Evolutionary conservation across 2,329 filamentous ascomycete genomes (phyloP).

Genomic region (Pseudocercospora macadamiae): DNA sequence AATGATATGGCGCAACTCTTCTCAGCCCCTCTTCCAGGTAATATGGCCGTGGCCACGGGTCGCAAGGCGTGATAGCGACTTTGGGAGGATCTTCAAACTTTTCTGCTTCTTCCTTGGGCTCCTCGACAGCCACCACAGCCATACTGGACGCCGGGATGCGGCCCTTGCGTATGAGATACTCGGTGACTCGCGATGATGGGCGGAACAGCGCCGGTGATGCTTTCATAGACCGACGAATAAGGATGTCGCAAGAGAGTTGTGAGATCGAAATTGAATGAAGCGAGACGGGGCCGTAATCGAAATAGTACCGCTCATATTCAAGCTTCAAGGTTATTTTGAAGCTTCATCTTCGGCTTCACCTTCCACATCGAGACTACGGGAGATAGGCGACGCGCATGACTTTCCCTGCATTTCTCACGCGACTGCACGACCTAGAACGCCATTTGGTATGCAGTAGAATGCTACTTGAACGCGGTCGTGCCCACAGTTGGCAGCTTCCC

Average conservation of each 20-base stretch:
- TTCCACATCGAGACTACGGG: background rate
- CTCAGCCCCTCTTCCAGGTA: slow-evolving; percentile 81
- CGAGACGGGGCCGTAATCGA: no score
- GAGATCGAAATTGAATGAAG: no score
- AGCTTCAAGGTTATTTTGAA: slow-evolving; percentile 12
- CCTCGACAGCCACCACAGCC: slow-evolving; percentile 34
- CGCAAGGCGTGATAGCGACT: slow-evolving; percentile 57
- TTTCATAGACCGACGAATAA: slow-evolving; percentile 17
- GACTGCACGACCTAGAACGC: background rate
- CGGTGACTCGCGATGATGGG: slow-evolving; percentile 55
- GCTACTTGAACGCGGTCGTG: no score
- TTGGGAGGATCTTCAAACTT: slow-evolving; percentile 50
- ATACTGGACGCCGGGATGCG: slow-evolving; percentile 31
- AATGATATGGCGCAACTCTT: slow-evolving; percentile 84
- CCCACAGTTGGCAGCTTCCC: no score
- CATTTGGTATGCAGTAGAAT: background rate
- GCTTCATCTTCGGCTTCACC: slow-evolving; percentile 11
- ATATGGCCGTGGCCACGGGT: slow-evolving; percentile 72
- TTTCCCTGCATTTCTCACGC: background rate
- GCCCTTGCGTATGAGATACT: slow-evolving; percentile 55
- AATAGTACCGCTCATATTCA: no score
- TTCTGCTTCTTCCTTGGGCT: slow-evolving; percentile 36
- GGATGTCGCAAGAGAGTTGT: no score
- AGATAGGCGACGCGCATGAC: background rate
- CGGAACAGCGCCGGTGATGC: slow-evolving; percentile 9